Evolutionary conservation across 352 stramenopile genomes (phyloP).

Genomic region (Peronospora farinosa): DNA sequence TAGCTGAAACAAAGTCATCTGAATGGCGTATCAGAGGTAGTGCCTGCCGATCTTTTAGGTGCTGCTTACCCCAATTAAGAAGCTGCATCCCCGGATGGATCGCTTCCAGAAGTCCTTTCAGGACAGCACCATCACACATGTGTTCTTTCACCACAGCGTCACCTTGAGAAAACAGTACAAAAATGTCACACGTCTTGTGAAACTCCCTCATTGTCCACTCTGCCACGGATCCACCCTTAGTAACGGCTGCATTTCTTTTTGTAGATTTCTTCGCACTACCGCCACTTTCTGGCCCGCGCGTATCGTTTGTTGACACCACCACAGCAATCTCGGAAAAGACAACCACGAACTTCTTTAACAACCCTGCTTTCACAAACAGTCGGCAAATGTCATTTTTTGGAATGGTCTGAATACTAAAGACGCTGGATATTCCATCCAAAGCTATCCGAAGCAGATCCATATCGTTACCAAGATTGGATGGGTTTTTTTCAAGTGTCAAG

Average conservation of each 20-base stretch:
- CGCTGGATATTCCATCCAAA: conserved; percentile 85
- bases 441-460: conserved; percentile 74
- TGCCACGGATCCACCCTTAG: conserved; percentile 5
- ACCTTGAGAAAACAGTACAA: conserved; percentile 88
- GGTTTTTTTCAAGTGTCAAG: conserved; percentile 38
- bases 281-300: conserved; percentile 10
- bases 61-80: conserved; percentile 7
- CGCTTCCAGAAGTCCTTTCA: conserved; percentile 60
- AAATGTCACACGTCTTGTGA: conserved; percentile 81
- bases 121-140: conserved; percentile 78
- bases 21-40: conserved; percentile 30
- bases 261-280: conserved; percentile 2
- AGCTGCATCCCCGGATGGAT: conserved; percentile 30
- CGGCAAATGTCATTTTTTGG: conserved; percentile 91
- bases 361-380: conserved; percentile 89
- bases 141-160: conserved; percentile 90
- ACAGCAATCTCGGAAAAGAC: conserved; percentile 79
- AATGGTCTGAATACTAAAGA: conserved; percentile 89
- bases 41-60: conserved; percentile 5
- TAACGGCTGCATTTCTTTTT: conserved; percentile 4
- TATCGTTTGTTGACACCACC: conserved; percentile 26
- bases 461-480: conserved; percentile 28
- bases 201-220: conserved; percentile 63
- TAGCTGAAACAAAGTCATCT: conserved; percentile 48
- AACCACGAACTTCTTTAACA: conserved; percentile 84